Evolutionary conservation across 1,284 basidiomycete species (phyloP), one percentile per base, ranked within the genome.

Genomic region (Apiotrichum sp.): DNA sequence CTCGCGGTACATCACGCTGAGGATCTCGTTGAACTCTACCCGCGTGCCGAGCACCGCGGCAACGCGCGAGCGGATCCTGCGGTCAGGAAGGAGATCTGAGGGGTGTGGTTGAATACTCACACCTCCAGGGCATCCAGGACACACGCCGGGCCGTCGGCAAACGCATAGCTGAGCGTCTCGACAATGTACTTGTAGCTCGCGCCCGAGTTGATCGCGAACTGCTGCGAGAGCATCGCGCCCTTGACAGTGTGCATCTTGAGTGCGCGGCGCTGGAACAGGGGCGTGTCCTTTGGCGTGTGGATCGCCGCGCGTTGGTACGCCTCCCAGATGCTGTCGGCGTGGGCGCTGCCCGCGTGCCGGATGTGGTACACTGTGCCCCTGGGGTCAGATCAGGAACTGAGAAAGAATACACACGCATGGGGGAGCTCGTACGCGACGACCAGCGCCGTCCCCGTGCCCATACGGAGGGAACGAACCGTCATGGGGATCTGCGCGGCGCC

Each of bases 181-280:
- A 72, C 71, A 35, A 63, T 68, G 56, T 73, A 74, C 63, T 73
- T 74, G 68, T 74, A 74, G 13, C 56, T 57, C 29, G 59, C 69
- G 13, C 72, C 72, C 13, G 66, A 69, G 57, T 74, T 74, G 55
- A 74, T 62, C 29, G 70, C 68, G 46, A 70, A 74, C 43, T 74
- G 71, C 51, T 74, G 72, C 34, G 70, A 65, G 11, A 74, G 58
- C 3, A 72, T 53, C 34, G 53, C 47, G 6, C 63, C 64, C 29
- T 60, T 62, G 32, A 64, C 51, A 2, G 48, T 46, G 11, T 50
- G 53, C 11, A 46, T 31, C 59, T 59, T 65, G 40, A 73, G 53
- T 0, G 66, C 60, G 48, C 70, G 54, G 10, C 71, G 62, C 48
- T 73, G 63, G 49, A 73, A 73, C 39, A 68, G 63, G 6, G 67